phyloP scores from a whole-genome alignment of 352 stramenopile genomes.

The Pythium guiyangense region DNA sequence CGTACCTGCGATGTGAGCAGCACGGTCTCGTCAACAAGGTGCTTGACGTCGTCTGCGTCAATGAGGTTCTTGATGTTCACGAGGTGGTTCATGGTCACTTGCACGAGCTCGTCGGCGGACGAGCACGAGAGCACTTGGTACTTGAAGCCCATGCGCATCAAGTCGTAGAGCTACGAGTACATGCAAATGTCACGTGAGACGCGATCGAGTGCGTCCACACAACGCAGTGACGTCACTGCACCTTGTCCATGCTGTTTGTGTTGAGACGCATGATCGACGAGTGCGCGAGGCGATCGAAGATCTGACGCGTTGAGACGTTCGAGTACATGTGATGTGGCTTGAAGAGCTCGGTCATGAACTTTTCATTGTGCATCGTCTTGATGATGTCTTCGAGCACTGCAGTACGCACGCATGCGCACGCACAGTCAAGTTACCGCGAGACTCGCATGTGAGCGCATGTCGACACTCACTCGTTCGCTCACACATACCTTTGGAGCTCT shows the following conservation, averaged over 20 bases:
- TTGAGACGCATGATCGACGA: conserved; percentile 94
- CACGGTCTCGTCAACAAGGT: conserved; percentile 74
- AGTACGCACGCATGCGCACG: neutral
- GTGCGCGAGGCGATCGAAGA: conserved; percentile 90
- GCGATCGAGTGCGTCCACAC: neutral
- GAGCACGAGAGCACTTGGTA: conserved; percentile 84
- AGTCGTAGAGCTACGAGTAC: conserved; percentile 74
- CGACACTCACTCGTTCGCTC: too few relatives aligned
- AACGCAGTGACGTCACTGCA: conserved; percentile 5
- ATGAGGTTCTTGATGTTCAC: conserved; percentile 70
- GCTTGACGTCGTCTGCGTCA: conserved; percentile 55
- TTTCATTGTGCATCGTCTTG: conserved; percentile 90
- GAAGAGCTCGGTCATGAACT: conserved; percentile 91
- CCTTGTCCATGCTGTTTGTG: conserved; percentile 92
- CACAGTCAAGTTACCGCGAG: neutral
- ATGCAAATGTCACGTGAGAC: neutral
- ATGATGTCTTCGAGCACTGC: conserved; percentile 90
- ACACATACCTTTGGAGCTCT: conserved; percentile 70
- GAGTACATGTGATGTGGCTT: conserved; percentile 91
- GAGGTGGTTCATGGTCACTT: conserved; percentile 88
- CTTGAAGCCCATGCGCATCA: conserved; percentile 96
- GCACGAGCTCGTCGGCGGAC: conserved; percentile 81
- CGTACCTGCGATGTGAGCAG: conserved; percentile 58
- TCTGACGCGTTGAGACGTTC: conserved; percentile 83
- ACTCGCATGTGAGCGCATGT: neutral